phyloP scores from a whole-genome alignment of 805 yeast species.

The Yarrowia bubula region DNA sequence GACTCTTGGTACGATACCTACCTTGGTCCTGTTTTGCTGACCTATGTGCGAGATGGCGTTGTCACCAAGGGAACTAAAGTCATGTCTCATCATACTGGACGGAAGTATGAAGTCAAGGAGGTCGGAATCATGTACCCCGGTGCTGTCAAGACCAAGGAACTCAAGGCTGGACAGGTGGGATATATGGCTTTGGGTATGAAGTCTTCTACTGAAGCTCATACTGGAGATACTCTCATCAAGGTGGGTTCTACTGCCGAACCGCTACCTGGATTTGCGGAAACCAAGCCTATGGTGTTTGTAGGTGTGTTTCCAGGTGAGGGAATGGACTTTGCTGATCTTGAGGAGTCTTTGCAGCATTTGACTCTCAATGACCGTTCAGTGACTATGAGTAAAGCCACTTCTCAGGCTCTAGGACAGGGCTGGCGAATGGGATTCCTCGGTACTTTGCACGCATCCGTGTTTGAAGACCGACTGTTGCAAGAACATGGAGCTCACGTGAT shows the following conservation, averaged over 20 bases:
- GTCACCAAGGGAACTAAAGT: constrained; percentile 73
- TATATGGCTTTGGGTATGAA: constrained; percentile 95
- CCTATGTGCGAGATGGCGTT: constrained; percentile 80
- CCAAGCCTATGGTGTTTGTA: constrained; percentile 97
- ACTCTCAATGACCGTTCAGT: constrained; percentile 92
- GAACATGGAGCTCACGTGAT: constrained; percentile 93
- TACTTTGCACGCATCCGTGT: constrained; percentile 91
- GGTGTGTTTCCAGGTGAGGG: constrained; percentile 98
- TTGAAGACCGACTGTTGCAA: constrained; percentile 84
- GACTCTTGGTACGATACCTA: constrained; percentile 97
- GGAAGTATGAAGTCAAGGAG: constrained; percentile 82
- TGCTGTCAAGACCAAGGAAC: constrained; percentile 56
- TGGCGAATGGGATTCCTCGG: constrained; percentile 97
- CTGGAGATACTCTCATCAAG: constrained; percentile 81
- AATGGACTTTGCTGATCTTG: constrained; percentile 79
- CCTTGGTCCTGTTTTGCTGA: constrained; percentile 83
- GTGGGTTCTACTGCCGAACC: constrained; percentile 57
- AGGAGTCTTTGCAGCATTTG: constrained; percentile 75
- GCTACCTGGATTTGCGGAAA: constrained; percentile 92
- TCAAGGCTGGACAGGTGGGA: constrained; percentile 91
- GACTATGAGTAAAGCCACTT: constrained; percentile 81
- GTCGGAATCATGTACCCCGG: constrained; percentile 97
- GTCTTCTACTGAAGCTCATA: constrained; percentile 75
- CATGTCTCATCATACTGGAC: constrained; percentile 70
- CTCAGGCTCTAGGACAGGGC: constrained; percentile 93